Evolutionary conservation across 257 asterid genomes (phyloP).

Genomic region (Echium plantagineum): DNA sequence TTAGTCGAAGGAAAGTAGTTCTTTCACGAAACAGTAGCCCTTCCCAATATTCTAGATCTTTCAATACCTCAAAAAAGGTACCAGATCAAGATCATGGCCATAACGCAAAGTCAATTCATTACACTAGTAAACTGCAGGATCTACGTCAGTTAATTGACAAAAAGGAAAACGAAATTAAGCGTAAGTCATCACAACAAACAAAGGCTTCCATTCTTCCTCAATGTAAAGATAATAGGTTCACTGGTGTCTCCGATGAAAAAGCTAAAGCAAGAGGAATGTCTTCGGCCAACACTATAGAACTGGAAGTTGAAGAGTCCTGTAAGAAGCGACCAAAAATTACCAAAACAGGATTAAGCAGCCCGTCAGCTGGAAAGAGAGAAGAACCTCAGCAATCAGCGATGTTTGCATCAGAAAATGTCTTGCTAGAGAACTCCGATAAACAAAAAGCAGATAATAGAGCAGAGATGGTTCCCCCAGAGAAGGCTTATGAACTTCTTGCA

Average conservation of each 20-base stretch:
- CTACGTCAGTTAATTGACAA: constrained; percentile 30
- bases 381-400: constrained; percentile 4
- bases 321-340: constrained; percentile 30
- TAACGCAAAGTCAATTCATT: constrained; percentile 11
- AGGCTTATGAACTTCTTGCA: constrained; percentile 7
- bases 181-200: constrained; percentile 19
- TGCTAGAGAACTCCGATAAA: constrained; percentile 8
- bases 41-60: constrained; percentile 9
- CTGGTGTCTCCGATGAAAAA: constrained; percentile 7
- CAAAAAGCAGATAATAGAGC: constrained; percentile 3
- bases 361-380: constrained; percentile 6
- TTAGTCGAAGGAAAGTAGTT: constrained; percentile 14
- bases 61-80: constrained; percentile 9
- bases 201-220: constrained; percentile 12
- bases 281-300: constrained; percentile 8
- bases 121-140: constrained; percentile 27
- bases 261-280: constrained; percentile 9
- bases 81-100: constrained; percentile 13
- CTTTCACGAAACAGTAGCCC: constrained; percentile 18
- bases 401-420: constrained; percentile 13
- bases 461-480: constrained; percentile 1
- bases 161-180: constrained; percentile 32
- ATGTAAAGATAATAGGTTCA: constrained; percentile 4
- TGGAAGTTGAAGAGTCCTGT: constrained; percentile 16
- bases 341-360: constrained; percentile 12